Conservation (phyloP, 2,329 filamentous ascomycete species). For the Pyricularia sp. region DNA sequence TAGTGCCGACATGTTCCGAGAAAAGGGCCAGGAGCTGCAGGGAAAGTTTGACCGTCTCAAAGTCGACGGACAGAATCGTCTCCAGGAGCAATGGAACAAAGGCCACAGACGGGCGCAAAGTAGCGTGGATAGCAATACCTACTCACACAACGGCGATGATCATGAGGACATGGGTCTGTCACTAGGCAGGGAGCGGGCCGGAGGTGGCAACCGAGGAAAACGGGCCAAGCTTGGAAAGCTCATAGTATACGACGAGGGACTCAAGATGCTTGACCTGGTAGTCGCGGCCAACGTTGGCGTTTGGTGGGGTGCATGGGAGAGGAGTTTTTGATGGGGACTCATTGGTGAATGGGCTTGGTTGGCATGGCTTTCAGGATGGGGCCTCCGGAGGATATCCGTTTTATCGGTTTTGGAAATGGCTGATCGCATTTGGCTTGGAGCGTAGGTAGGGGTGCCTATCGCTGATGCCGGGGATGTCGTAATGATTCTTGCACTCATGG, state of each 20-base stretch:
- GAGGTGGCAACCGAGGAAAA: constrained; percentile 77
- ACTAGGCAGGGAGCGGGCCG: constrained; percentile 72
- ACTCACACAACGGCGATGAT: constrained; percentile 7
- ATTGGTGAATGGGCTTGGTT: not conserved
- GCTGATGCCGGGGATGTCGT: not conserved
- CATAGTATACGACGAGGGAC: constrained; percentile 77
- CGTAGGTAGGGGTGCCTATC: not conserved
- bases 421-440: not conserved
- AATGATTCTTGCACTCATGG: not conserved
- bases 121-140: not conserved
- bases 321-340: constrained; percentile 22
- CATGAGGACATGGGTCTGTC: constrained; percentile 33
- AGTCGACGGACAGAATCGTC: constrained; percentile 7
- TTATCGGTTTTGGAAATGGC: not conserved
- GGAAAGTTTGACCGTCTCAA: constrained; percentile 32
- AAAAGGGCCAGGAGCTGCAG: constrained; percentile 14
- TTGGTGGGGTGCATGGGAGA: constrained; percentile 87
- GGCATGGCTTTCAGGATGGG: not conserved
- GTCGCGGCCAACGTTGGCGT: constrained; percentile 86
- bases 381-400: not conserved
- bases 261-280: constrained; percentile 91
- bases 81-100: not conserved
- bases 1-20: constrained; percentile 35
- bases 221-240: constrained; percentile 90
- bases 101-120: not conserved